Percentiles rank a stretch among this genome's conserved stretches.
Evolutionary conservation across 2,329 filamentous ascomycete species (phyloP).

Genomic region (Apiospora phragmitis): DNA sequence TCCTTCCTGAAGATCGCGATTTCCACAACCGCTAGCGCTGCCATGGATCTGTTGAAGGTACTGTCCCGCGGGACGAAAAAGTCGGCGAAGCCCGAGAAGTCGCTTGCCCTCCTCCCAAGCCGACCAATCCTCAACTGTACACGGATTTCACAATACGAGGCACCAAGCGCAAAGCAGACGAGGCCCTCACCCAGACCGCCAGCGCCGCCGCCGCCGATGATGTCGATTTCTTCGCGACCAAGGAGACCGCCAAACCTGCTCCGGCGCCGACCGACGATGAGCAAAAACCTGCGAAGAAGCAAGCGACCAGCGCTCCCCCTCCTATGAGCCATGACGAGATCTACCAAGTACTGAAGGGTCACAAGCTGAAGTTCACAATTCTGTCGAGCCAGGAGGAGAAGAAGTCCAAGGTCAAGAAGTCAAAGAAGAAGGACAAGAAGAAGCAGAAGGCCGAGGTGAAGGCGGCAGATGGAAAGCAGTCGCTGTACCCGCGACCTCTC

Average conservation of each 20-base stretch:
- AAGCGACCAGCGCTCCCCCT: slow-evolving; percentile 28
- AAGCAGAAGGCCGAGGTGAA: slow-evolving; percentile 43
- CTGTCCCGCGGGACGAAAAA: slow-evolving; percentile 70
- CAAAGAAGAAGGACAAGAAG: slow-evolving; percentile 57
- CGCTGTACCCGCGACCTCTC: slow-evolving; percentile 78
- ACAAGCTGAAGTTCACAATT: slow-evolving; percentile 82
- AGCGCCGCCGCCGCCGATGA: slow-evolving; percentile 43
- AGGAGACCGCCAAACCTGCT: slow-evolving; percentile 30
- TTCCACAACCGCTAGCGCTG: no score
- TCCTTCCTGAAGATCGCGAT: neutral
- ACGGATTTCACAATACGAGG: slow-evolving; percentile 50
- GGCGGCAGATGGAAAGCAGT: slow-evolving; percentile 55
- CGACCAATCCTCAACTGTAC: slow-evolving; percentile 69
- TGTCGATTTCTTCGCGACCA: slow-evolving; percentile 61
- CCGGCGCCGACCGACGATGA: slow-evolving; percentile 23
- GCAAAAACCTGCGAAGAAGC: slow-evolving; percentile 23
- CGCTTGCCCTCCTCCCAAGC: slow-evolving; percentile 39
- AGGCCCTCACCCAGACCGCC: slow-evolving; percentile 27
- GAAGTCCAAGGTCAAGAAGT: slow-evolving; percentile 50
- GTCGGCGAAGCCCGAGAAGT: slow-evolving; percentile 40
- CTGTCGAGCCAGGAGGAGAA: slow-evolving; percentile 55
- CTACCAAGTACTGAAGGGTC: slow-evolving; percentile 71
- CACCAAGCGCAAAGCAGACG: slow-evolving; percentile 58
- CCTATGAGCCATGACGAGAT: slow-evolving; percentile 69
- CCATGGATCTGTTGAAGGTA: slow-evolving; percentile 73